A percentile compares a stretch with the other conserved stretches of the same genome.
Evolutionary conservation across 768 basidiomycete species (phyloP).

Genomic region (Lentinula raphanica): DNA sequence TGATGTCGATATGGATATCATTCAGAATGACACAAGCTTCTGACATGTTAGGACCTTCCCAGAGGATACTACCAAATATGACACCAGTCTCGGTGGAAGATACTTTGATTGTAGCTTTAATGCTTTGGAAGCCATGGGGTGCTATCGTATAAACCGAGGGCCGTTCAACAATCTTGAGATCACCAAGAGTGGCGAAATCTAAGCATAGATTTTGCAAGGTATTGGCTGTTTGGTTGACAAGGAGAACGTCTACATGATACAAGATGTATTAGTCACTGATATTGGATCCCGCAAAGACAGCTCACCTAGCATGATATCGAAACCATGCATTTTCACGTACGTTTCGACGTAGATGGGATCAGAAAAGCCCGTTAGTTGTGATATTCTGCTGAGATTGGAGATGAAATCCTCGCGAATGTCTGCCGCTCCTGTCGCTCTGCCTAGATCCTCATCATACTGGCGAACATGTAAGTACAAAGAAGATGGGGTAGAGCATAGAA

Average conservation of each 20-base stretch:
- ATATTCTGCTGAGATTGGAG: slow-evolving; percentile 88
- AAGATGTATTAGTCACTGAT: background rate
- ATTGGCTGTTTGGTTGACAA: slow-evolving; percentile 93
- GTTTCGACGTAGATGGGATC: slow-evolving; percentile 98
- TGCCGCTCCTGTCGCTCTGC: slow-evolving; percentile 78
- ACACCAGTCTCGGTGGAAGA: slow-evolving; percentile 98
- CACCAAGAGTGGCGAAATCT: slow-evolving; percentile 96
- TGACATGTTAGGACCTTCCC: slow-evolving; percentile 84
- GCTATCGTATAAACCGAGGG: slow-evolving; percentile 90
- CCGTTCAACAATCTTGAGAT: slow-evolving; percentile 95
- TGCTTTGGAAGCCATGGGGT: slow-evolving; percentile 96
- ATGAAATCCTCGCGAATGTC: slow-evolving; percentile 90
- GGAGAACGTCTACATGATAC: slow-evolving; percentile 66
- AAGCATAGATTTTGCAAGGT: slow-evolving; percentile 95
- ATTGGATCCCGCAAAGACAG: background rate
- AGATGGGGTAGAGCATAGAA: background rate
- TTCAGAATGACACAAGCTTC: slow-evolving; percentile 93
- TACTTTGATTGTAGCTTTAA: slow-evolving; percentile 98
- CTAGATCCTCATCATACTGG: slow-evolving; percentile 91
- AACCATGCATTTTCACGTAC: slow-evolving; percentile 95
- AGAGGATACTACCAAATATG: slow-evolving; percentile 96
- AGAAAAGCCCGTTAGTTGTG: slow-evolving; percentile 97
- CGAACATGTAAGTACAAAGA: no score
- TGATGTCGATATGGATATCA: slow-evolving; percentile 97
- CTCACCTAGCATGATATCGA: slow-evolving; percentile 88